Evolutionary conservation across 305 asterid genomes (phyloP).

Genomic region (Solanum chacoense): DNA sequence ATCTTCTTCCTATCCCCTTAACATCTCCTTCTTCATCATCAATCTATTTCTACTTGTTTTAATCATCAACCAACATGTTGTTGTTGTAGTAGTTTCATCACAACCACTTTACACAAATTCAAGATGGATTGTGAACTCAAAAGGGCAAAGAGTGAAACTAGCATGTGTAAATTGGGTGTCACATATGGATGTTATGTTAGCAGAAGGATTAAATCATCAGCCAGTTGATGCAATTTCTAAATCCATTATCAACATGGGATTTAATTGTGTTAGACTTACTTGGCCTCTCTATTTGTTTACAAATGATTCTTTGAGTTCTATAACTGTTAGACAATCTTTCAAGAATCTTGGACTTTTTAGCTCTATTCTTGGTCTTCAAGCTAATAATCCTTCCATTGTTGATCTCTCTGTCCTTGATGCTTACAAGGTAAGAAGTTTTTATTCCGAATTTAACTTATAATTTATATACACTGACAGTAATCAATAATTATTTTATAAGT

Average conservation of each 20-base stretch:
- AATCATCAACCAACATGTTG: background rate
- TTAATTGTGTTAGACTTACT: conserved; percentile 85
- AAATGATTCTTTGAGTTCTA: conserved; percentile 52
- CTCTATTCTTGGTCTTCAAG: conserved; percentile 51
- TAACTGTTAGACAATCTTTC: conserved; percentile 62
- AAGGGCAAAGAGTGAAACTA: conserved; percentile 69
- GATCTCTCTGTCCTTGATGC: conserved; percentile 71
- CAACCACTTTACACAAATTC: conserved; percentile 54
- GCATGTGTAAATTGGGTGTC: conserved; percentile 87
- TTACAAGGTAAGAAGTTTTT: conserved; percentile 44
- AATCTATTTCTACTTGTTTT: background rate
- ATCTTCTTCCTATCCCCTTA: background rate
- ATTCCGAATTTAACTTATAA: background rate
- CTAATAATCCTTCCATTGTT: conserved; percentile 58
- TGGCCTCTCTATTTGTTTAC: conserved; percentile 91
- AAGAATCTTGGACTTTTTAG: conserved; percentile 44
- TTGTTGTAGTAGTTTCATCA: background rate
- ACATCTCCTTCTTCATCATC: background rate
- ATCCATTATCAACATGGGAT: conserved; percentile 45
- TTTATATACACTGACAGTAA: background rate
- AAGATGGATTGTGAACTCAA: conserved; percentile 68
- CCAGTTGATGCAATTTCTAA: conserved; percentile 60
- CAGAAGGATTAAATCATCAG: conserved; percentile 88
- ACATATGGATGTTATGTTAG: conserved; percentile 74
- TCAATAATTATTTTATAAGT: background rate